Base-by-base conservation (phyloP, 257 asterid species). In the Capsicum pubescens region DNA sequence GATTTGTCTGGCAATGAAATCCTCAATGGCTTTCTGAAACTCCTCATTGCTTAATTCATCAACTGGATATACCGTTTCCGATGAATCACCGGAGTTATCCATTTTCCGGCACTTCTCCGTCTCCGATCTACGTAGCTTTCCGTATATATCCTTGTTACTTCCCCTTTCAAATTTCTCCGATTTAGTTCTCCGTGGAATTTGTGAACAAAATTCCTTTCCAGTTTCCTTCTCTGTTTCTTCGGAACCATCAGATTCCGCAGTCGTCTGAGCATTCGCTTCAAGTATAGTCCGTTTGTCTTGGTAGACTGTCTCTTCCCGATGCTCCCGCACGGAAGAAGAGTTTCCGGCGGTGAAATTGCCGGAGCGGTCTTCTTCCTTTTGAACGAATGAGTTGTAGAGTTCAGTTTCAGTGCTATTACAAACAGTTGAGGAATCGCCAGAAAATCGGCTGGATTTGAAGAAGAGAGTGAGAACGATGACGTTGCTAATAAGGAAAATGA, bases 31-130 rank as follows among this genome's bases (percentile, higher is more conserved):
- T 82, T 86, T 86, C 80, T 92, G 93, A 86, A 95, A 95, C 87
- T 94, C 98, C 88, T 95, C 97, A 86, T 90, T 91, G 79, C 95
- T 95, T 91, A 95, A 26, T 56, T 88, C 84, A 67, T 90, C 94
- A 85, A 89, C 91, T 70, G 84, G 54, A 84, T 84, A 88, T 61
- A 16, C 88, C 19, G 84, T 82, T 44, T 87, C 86, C 84, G 79
- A 90, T 39, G 82, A 80, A 60, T 68, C 71, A 82, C 85, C 84
- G 60, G 89, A 87, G 70, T 88, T 77, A 52, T 52, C 64, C 2
- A 83, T 86, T 63, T 85, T 83, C 87, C 86, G 83, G 86, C 70
- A 84, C 80, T 61, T 84, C 87, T 86, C 90, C 42, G 93, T 88
- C 86, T 85, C 92, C 88, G 91, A 89, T 82, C 94, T 90, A 92